Base-by-base conservation (phyloP, 164 flowering plant species). In the Paratinospora sagittata region DNA sequence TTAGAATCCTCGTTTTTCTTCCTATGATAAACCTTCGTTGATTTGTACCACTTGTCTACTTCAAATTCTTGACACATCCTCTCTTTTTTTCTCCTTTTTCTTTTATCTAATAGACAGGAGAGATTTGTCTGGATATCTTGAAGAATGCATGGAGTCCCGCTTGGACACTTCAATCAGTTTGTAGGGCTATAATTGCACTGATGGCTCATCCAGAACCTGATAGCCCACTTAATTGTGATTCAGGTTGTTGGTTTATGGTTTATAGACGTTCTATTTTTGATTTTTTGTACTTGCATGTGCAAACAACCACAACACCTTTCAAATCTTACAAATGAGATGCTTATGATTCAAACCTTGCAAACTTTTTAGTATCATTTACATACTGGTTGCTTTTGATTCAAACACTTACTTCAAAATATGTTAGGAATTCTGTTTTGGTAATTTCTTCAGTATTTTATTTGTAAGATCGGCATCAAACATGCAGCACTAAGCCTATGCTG, bases 101-200 rank as follows among this genome's bases (percentile, higher is more conserved):
- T 63, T 16, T 26, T 72, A 68, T 64, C 39, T 13, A 74, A 74
- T 83, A 94, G 98, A 89, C 98, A 1, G 98, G 97, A 74, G 98
- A 95, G 84, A 95, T 92, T 70, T 92, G 97, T 82, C 89, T 95
- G 47, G 98, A 95, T 81, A 95, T 95, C 68, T 80, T 95, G 86
- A 95, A 95, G 84, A 95, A 87, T 84, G 97, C 97, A 11, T 95
- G 98, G 97, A 95, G 98, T 78, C 97, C 98, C 52, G 98, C 98
- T 72, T 95, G 98, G 98, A 95, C 97, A 23, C 89, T 95, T 63
- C 98, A 95, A 72, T 92, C 98, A 69, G 98, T 95, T 78, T 95
- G 97, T 75, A 82, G 98, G 80, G 98, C 98, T 67, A 95, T 95
- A 75, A 95, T 92, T 75, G 97, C 97, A 65, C 77, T 95, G 80